Base-by-base conservation (phyloP, 495 filamentous ascomycete species). In the Penicillium pulvis region DNA sequence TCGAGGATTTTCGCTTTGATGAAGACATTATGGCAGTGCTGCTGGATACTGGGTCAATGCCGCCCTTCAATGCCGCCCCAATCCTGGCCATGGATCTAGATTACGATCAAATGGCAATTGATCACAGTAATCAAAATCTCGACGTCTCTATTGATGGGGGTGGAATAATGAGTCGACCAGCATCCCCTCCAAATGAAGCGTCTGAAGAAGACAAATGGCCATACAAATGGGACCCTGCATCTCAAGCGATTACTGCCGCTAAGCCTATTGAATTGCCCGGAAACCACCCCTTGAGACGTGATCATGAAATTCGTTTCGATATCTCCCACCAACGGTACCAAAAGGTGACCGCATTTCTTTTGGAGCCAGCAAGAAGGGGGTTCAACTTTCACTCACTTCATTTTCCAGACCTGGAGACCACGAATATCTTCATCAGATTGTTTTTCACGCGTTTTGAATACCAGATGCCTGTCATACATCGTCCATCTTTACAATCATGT, bases 161-260 rank as follows among this genome's bases (percentile, higher is more conserved):
- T n/a, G 39, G 16, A 41, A 41, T 17, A n/a, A 41, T 41, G 39
- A 26, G 12, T 17, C 46, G 46, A 28, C 47, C 55, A 6, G 17
- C 14, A 41, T 51, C 47, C 0, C 55, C 55, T 33, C 55, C 55
- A 14, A 57, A 57, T 35, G 55, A 57, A 45, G 55, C 55, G n/a
- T 57, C 55, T 14, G 47, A 57, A 19, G 55, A 57, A 30, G 55
- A 57, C 28, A 49, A 47, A 51, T 57, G 55, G 55, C 55, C 55
- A 17, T 57, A 45, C 19, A 57, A 28, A 19, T 57, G 55, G 55
- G 39, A 57, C n/a, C 55, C 55, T 14, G 55, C 36, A 2, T 57
- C 55, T 33, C 55, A 30, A 31, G 36, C 55, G 11, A 57, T 57
- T 26, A 57, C 55, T 10, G 33, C 55, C 33, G 46, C 46, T 7